Percentiles rank a stretch among this genome's conserved stretches.
Conservation (phyloP, 345 rosid species). For the Rubroshorea leprosula region DNA sequence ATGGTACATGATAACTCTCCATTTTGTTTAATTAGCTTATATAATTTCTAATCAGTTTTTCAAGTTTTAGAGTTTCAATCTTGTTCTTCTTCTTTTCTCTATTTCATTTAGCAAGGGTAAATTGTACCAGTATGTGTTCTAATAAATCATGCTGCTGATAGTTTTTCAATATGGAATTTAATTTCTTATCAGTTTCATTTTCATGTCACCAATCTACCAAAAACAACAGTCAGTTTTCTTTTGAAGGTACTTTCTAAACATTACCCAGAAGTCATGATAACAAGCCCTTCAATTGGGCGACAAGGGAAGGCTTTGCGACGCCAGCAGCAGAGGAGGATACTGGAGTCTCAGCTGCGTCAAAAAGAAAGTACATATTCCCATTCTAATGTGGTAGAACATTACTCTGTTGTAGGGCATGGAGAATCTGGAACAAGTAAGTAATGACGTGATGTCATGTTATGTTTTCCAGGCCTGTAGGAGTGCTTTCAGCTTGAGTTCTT, state of each 20-base stretch:
- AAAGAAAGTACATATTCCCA: constrained; percentile 14
- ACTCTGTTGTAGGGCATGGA: constrained; percentile 5
- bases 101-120: not conserved
- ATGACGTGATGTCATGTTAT: constrained; percentile 4
- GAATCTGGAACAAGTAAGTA: constrained; percentile 22
- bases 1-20: constrained; percentile 40
- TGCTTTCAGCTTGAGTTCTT: not conserved
- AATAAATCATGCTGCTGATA: not conserved
- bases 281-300: constrained; percentile 83
- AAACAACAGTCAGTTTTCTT: constrained; percentile 17
- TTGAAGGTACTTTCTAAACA: constrained; percentile 65
- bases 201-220: not conserved
- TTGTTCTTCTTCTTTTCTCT: not conserved
- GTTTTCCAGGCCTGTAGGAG: constrained; percentile 1
- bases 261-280: constrained; percentile 54
- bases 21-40: constrained; percentile 13
- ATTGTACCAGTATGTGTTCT: not conserved
- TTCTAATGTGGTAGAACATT: not conserved
- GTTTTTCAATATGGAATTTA: not conserved
- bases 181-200: not conserved
- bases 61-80: not conserved
- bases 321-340: constrained; percentile 51
- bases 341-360: constrained; percentile 18
- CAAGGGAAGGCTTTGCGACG: constrained; percentile 92
- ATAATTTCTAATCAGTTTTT: not conserved